These are phyloP conservation scores for Fusarium stilboides DNA, from an alignment of 2,329 filamentous ascomycete species.

Conservation along the genomic window DNA sequence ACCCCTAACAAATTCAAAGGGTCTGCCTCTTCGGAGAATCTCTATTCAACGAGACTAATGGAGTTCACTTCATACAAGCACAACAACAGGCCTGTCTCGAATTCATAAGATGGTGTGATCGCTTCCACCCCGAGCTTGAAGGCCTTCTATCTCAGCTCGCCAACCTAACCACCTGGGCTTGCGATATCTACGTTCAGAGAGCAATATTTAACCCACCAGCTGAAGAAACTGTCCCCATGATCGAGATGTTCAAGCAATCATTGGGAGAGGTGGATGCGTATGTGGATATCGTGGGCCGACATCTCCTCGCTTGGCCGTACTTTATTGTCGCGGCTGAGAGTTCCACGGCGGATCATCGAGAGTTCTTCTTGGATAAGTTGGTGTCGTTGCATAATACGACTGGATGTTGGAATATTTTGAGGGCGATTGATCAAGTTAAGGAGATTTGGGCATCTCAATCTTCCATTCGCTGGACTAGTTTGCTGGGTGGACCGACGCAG, in stretches of 20 bases:
- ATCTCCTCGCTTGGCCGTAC: slow-evolving; percentile 43
- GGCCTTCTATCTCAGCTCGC: slow-evolving; percentile 34
- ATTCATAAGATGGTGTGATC: slow-evolving; percentile 43
- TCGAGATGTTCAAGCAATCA: slow-evolving; percentile 40
- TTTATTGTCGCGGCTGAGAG: slow-evolving; percentile 45
- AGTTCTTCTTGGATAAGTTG: slow-evolving; percentile 43
- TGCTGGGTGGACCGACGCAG: slow-evolving; percentile 43
- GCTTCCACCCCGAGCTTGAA: slow-evolving; percentile 42
- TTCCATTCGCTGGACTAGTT: slow-evolving; percentile 42
- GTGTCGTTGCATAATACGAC: slow-evolving; percentile 35
- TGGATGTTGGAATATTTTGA: slow-evolving; percentile 42
- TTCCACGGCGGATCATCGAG: slow-evolving; percentile 35
- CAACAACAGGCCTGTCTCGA: slow-evolving; percentile 41
- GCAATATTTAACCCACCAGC: slow-evolving; percentile 38
- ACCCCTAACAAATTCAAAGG: slow-evolving; percentile 4
- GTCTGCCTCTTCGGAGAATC: slow-evolving; percentile 44
- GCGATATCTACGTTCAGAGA: slow-evolving; percentile 43
- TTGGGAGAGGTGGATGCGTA: slow-evolving; percentile 39
- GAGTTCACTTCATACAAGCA: slow-evolving; percentile 41
- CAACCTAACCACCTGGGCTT: slow-evolving; percentile 38
- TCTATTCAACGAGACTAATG: slow-evolving; percentile 41
- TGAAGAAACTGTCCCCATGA: slow-evolving; percentile 26
- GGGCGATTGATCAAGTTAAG: slow-evolving; percentile 44
- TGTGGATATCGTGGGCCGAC: slow-evolving; percentile 37
- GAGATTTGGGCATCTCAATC: slow-evolving; percentile 47